Evolutionary conservation across 225 moss, liverwort and hornwort genomes (phyloP).

Genomic region (Antitrichia curtipendula): DNA sequence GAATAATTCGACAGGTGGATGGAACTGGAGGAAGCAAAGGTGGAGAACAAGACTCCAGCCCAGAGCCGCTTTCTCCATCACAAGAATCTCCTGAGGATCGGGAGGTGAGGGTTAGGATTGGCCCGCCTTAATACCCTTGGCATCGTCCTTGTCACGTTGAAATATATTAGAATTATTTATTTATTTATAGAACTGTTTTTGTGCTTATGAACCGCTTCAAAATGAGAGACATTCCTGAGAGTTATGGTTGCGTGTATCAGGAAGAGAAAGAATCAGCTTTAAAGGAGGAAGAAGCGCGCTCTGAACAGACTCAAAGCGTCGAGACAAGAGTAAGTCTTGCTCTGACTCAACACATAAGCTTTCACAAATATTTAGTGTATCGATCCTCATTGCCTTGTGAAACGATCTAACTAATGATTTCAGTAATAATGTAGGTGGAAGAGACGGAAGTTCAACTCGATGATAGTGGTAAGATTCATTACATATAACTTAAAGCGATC

Average conservation of each 20-base stretch:
- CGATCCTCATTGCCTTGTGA: background rate
- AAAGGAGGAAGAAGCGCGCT: conserved; percentile 4
- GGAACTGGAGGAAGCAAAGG: conserved; percentile 44
- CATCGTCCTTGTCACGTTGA: background rate
- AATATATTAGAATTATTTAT: background rate
- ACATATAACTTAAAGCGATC: background rate
- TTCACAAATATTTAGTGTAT: background rate
- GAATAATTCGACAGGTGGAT: conserved; percentile 22
- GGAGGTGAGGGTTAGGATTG: conserved; percentile 15
- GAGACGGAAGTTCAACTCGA: conserved; percentile 13
- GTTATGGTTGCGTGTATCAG: background rate
- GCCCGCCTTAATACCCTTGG: background rate
- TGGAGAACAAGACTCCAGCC: background rate
- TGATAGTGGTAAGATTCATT: conserved; percentile 21
- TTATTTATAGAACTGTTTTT: background rate
- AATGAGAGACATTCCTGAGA: background rate
- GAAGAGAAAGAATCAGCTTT: background rate
- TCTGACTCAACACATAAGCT: background rate
- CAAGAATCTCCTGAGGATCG: conserved; percentile 4
- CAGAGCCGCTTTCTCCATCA: conserved; percentile 8
- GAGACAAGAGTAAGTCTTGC: conserved; percentile 34
- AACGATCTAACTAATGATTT: background rate
- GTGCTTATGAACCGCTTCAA: background rate
- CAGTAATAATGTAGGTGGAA: conserved; percentile 25
- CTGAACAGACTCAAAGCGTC: conserved; percentile 11